phyloP scores from a whole-genome alignment of 108 stramenopile species.

The Discostella stelligeroides region DNA sequence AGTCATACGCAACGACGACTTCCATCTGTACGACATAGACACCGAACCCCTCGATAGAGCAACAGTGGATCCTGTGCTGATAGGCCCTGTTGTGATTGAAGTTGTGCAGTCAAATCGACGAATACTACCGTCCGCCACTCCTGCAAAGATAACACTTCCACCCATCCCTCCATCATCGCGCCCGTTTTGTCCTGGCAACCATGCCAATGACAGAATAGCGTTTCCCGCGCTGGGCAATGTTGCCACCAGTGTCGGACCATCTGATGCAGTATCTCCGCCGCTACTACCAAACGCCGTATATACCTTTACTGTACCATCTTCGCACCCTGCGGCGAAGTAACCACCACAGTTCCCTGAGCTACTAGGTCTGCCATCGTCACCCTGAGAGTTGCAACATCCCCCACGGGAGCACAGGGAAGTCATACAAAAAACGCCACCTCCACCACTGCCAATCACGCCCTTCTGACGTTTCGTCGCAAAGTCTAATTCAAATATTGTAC shows the following conservation, averaged over 20 bases:
- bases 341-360: conserved; percentile 24
- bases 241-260: conserved; percentile 63
- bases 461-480: conserved; percentile 58
- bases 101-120: conserved; percentile 67
- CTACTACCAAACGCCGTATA: conserved; percentile 56
- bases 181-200: conserved; percentile 50
- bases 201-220: conserved; percentile 85
- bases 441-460: conserved; percentile 66
- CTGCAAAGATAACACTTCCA: conserved; percentile 82
- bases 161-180: conserved; percentile 39
- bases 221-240: conserved; percentile 79
- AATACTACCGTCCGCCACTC: conserved; percentile 92
- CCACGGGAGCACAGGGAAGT: conserved; percentile 39
- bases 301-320: conserved; percentile 80
- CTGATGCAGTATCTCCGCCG: conserved; percentile 11
- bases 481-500: conserved; percentile 78
- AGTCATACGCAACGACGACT: conserved; percentile 79
- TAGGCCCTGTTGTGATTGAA: conserved; percentile 31
- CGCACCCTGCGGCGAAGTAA: conserved; percentile 62
- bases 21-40: conserved; percentile 50
- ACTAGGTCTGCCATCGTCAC: background rate
- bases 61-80: conserved; percentile 45
- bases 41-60: conserved; percentile 31
- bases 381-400: conserved; percentile 6
- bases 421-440: conserved; percentile 79